Evolutionary conservation across 75 land plant species (phyloP), one percentile per base, ranked within the genome.

Genomic region (Pinus albicaulis): DNA sequence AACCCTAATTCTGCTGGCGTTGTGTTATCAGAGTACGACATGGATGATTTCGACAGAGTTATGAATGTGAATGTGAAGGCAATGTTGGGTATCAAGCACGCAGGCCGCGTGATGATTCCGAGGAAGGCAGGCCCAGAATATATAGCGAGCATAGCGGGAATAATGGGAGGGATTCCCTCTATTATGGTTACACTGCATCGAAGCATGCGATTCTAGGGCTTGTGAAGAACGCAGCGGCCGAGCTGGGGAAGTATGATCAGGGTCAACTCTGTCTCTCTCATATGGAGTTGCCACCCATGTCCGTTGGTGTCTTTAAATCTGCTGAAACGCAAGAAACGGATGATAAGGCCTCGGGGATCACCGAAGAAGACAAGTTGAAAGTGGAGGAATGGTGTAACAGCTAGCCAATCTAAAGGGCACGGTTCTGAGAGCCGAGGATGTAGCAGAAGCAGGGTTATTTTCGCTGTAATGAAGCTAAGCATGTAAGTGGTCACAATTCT

Each of bases 191-290:
- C 26, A 72, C 84, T 12, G 48, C 59, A 52, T 81, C 62, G 20
- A 81, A 81, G 38, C 72, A 63, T 15, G 78, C 78, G 5, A 28
- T 76, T n/a, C 24, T 76, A 20, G 78, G 78, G 41, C 5, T 76
- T 2, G 53, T 76, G 72, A 66, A 68, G 56, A 24, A 41, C 17
- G 79, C 85, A 4, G 64, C 85, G 0, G 57, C 34, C 25, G 85
- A 82, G 44, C 48, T 83, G 3, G 85, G 70, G 5, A 19, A 68
- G 28, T 55, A 76, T 52, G 23, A 82, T 83, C 10, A 34, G 80
- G 7, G 84, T 83, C 6, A 83, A 83, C 72, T 76, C 74, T 62
- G 59, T 83, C n/a, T 83, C 84, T 22, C 85, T n/a, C 85, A 7
- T 19, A 1, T 0, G 84, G 38, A 5, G 55, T 83, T 4, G 56